Conservation (phyloP, 768 basidiomycete genomes). For the Amanita subjunquillea region DNA sequence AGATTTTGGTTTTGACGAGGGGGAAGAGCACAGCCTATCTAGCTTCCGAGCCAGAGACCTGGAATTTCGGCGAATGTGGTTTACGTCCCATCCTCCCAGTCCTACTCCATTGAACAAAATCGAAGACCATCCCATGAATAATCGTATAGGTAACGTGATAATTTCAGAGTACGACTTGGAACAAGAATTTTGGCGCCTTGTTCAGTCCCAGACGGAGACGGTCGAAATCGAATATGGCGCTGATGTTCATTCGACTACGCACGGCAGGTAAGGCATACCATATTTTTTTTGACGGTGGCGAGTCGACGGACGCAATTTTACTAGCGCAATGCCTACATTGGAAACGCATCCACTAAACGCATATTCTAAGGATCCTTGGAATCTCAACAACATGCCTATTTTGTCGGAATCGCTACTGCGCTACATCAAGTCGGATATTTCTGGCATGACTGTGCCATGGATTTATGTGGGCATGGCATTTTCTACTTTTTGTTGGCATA, state of each 20-base stretch:
- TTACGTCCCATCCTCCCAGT: constrained; percentile 61
- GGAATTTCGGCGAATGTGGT: constrained; percentile 87
- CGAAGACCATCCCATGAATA: constrained; percentile 38
- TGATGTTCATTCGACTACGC: constrained; percentile 94
- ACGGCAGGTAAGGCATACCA: constrained; percentile 69
- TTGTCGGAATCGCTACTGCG: constrained; percentile 86
- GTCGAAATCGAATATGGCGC: constrained; percentile 99
- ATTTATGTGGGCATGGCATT: constrained; percentile 99
- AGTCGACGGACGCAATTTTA: constrained; percentile 4
- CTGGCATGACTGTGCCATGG: constrained; percentile 99
- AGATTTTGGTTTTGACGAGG: constrained; percentile 97
- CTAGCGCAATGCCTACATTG: constrained; percentile 88
- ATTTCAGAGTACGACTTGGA: constrained; percentile 92
- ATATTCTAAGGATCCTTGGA: constrained; percentile 92
- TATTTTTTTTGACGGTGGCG: background rate
- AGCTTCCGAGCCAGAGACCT: constrained; percentile 88
- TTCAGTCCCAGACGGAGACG: constrained; percentile 80
- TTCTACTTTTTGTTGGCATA: constrained; percentile 99
- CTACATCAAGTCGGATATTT: constrained; percentile 97
- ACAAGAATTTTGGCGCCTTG: constrained; percentile 93
- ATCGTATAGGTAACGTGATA: constrained; percentile 42
- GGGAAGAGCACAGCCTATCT: constrained; percentile 87
- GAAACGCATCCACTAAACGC: constrained; percentile 86
- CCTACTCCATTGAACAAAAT: constrained; percentile 19
- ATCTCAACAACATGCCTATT: constrained; percentile 95